Percentiles rank a stretch among this genome's conserved stretches.
Evolutionary conservation across 306 rosid genomes (phyloP).

Genomic region (Gynostemma pentaphyllum): DNA sequence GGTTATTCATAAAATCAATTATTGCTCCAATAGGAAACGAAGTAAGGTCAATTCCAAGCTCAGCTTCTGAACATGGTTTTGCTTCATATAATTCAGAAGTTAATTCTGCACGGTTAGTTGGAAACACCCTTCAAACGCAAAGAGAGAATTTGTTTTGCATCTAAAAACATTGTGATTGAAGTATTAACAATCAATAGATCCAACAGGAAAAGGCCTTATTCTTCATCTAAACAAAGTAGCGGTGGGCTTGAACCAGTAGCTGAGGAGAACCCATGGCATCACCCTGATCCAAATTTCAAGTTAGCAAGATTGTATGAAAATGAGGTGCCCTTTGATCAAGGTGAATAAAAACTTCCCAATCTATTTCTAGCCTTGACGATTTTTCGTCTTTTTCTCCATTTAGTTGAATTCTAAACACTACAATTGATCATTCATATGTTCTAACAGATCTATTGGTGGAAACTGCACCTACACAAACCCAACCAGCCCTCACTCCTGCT

Average conservation of each 20-base stretch:
- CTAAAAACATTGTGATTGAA: constrained; percentile 3
- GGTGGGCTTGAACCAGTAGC: constrained; percentile 53
- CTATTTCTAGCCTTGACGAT: neutral
- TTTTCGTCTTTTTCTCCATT: neutral
- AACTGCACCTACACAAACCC: constrained; percentile 78
- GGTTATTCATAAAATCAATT: constrained; percentile 4
- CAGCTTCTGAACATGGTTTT: constrained; percentile 46
- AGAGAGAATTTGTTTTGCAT: neutral
- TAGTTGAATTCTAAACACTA: neutral
- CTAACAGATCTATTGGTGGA: constrained; percentile 66
- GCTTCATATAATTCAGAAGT: constrained; percentile 27
- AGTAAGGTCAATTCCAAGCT: constrained; percentile 29
- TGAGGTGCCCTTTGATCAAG: constrained; percentile 48
- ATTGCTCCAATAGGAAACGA: constrained; percentile 25
- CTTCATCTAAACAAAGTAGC: constrained; percentile 45
- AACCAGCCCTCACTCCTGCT: constrained; percentile 20
- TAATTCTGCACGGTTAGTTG: constrained; percentile 38
- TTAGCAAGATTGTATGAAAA: constrained; percentile 33
- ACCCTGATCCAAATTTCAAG: constrained; percentile 33
- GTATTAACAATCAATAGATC: constrained; percentile 24
- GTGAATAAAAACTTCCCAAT: constrained; percentile 23
- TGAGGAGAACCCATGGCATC: constrained; percentile 27
- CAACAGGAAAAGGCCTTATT: constrained; percentile 36
- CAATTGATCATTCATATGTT: constrained; percentile 12
- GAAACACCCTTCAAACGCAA: constrained; percentile 2